Base-by-base conservation (phyloP, 106 monocot genomes). In the Dactylorhiza incarnata region DNA sequence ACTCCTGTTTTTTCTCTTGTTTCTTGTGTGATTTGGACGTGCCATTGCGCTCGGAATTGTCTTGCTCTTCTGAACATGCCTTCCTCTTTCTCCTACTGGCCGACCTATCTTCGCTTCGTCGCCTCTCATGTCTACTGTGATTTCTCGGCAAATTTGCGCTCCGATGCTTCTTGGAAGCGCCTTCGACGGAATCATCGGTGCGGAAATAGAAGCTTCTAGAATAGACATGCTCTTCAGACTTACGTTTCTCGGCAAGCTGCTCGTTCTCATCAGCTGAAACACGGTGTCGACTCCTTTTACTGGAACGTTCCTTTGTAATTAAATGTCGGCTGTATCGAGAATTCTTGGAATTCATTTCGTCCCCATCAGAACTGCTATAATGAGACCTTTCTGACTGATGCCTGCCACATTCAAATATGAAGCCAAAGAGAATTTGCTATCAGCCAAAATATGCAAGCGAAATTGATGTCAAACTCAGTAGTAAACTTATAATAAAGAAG, bases 211-310 rank as follows among this genome's bases (percentile, higher is more conserved):
- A 9, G 14, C 58, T 73, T 48, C 6, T 49, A 68, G 81, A 61
- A 80, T 71, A 48, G 58, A 54, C 15, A 49, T 43, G 76, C 44
- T 7, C 26, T 49, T 68, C 58, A 37, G 83, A 75, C 71, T 45
- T 59, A 12, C 52, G 67, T 45, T 74, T 71, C 53, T 67, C 78
- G 50, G 75, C 59, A 56, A 13, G 61, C 44, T 20, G 68, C 22
- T 63, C 73, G 49, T 73, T 73, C 67, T 81, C 76, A 68, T 62
- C 51, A 9, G 13, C 17, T 51, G 17, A 50, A 81, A 45, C 51
- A 49, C 24, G 49, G 45, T 79, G 74, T 77, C 65, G 76, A 83
- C 80, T 85, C 20, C 82, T 76, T 48, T 72, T 74, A 12, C 25
- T 37, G 7, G 72, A 72, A 43, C 70, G 76, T 47, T 77, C 77